Percentiles rank a stretch among this genome's conserved stretches.
These are phyloP conservation scores for Letharia lupina DNA, from an alignment of 495 filamentous ascomycete species.

Conservation along the genomic window DNA sequence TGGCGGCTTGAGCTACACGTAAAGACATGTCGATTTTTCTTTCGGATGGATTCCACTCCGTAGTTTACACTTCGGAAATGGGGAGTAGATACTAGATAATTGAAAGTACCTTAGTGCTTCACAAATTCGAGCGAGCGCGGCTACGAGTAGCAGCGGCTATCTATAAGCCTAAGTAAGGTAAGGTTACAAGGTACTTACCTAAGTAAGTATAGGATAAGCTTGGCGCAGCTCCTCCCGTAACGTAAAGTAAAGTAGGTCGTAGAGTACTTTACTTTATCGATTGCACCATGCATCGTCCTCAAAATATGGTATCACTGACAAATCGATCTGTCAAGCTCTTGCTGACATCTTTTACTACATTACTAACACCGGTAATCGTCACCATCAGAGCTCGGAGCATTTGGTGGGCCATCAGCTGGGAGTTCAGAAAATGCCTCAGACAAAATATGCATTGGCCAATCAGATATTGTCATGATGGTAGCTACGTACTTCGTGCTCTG, in stretches of 20 bases:
- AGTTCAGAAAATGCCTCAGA: not conserved
- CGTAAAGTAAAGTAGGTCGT: too few relatives aligned
- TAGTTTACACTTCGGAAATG: not conserved
- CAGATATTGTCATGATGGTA: not conserved
- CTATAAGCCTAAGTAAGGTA: not conserved
- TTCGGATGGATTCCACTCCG: not conserved
- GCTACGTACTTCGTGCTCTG: not conserved
- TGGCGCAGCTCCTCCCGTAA: not conserved
- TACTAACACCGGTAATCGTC: not conserved
- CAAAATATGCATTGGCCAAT: not conserved
- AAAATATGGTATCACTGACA: not conserved
- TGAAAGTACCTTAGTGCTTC: not conserved
- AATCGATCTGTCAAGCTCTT: not conserved
- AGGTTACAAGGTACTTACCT: too few relatives aligned
- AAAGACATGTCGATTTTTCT: conserved; percentile 60
- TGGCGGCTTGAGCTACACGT: conserved; percentile 78
- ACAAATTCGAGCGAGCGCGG: not conserved
- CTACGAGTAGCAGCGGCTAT: conserved; percentile 5
- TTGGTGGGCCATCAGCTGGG: not conserved
- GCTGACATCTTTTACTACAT: not conserved
- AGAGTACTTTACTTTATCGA: too few relatives aligned
- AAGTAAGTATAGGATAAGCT: not conserved
- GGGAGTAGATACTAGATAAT: not conserved
- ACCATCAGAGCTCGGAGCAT: not conserved
- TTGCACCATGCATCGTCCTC: not conserved